Conservation (phyloP, 305 asterid genomes). For the Rubia occidens region DNA sequence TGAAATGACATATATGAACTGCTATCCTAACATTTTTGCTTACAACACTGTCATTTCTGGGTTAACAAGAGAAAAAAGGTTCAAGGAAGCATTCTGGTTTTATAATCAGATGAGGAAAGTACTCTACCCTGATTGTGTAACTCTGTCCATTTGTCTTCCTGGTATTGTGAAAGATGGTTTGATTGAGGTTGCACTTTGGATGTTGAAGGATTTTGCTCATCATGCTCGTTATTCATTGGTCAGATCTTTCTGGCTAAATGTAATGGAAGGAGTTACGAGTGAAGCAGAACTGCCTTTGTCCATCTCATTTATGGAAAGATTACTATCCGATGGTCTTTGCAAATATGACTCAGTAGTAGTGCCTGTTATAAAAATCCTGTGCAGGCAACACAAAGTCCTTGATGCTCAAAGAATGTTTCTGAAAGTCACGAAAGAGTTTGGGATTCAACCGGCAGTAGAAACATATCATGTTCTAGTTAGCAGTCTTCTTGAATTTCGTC, state of each 20-base stretch:
- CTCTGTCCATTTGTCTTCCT: constrained; percentile 65
- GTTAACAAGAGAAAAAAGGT: constrained; percentile 56
- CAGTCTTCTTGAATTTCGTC: constrained; percentile 66
- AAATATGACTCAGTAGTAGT: constrained; percentile 53
- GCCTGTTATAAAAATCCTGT: constrained; percentile 50
- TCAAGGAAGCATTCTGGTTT: constrained; percentile 73
- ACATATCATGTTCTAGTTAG: constrained; percentile 53
- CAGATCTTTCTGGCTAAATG: constrained; percentile 58
- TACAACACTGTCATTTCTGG: constrained; percentile 79
- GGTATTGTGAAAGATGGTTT: constrained; percentile 65
- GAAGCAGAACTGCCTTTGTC: constrained; percentile 53
- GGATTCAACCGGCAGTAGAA: constrained; percentile 44
- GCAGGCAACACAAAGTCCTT: constrained; percentile 64
- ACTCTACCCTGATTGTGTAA: constrained; percentile 54
- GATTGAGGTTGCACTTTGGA: constrained; percentile 53
- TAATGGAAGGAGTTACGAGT: constrained; percentile 50
- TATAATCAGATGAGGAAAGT: constrained; percentile 83
- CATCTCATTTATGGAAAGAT: constrained; percentile 50
- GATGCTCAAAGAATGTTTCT: constrained; percentile 53
- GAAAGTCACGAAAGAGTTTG: constrained; percentile 41
- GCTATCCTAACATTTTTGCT: constrained; percentile 67
- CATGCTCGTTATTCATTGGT: constrained; percentile 22
- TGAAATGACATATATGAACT: constrained; percentile 53
- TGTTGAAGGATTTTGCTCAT: constrained; percentile 39
- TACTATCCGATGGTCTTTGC: constrained; percentile 55